Conservation (phyloP, 1,284 basidiomycete species). For the Filobasidium uniguttulatum region DNA sequence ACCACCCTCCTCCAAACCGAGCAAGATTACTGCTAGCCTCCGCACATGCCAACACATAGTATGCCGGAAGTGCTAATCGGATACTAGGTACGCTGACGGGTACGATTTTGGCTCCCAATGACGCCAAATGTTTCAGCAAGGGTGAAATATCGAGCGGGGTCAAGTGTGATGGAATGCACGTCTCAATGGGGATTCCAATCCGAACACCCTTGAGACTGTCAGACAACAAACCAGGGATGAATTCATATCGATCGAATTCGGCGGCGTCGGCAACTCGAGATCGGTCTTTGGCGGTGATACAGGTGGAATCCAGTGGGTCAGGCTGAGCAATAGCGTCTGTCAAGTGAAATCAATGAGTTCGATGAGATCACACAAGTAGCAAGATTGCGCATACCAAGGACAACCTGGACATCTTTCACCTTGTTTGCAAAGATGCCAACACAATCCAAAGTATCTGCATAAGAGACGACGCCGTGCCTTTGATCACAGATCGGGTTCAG, state of each 20-base stretch:
- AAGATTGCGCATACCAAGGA: conserved; percentile 48
- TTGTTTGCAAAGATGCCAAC: conserved; percentile 65
- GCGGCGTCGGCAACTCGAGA: too few relatives aligned
- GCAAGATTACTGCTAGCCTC: conserved; percentile 90
- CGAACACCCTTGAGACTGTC: conserved; percentile 39
- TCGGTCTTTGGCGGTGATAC: conserved; percentile 42
- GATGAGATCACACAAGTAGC: background rate
- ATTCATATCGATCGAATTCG: too few relatives aligned
- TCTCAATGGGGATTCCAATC: conserved; percentile 56
- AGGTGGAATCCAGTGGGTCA: conserved; percentile 68
- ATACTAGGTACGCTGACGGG: conserved; percentile 69
- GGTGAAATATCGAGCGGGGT: conserved; percentile 40
- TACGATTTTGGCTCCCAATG: conserved; percentile 53
- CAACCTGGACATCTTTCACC: conserved; percentile 42
- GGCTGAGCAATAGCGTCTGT: conserved; percentile 51
- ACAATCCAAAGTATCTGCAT: conserved; percentile 87
- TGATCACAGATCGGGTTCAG: background rate
- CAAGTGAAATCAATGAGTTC: background rate
- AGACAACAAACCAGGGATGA: too few relatives aligned
- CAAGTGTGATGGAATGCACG: conserved; percentile 46
- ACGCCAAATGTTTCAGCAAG: conserved; percentile 42
- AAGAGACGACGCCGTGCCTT: conserved; percentile 83
- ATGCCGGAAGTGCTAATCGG: conserved; percentile 69
- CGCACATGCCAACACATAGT: conserved; percentile 87
- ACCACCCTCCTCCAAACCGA: conserved; percentile 69